Conservation (phyloP, 2,329 filamentous ascomycete species). For the Simplicillium sp. region DNA sequence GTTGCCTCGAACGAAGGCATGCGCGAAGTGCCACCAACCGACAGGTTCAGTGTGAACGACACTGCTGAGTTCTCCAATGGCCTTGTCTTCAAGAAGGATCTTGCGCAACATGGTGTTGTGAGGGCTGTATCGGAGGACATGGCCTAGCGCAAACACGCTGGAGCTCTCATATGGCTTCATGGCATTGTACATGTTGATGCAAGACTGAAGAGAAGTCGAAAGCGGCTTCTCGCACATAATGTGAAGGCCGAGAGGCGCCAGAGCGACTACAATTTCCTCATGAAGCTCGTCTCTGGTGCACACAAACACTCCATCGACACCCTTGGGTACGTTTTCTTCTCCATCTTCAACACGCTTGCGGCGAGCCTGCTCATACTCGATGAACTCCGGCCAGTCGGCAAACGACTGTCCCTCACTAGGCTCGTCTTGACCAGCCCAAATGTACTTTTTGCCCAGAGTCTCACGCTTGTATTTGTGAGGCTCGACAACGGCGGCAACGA, state of each 20-base stretch:
- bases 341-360: constrained; percentile 42
- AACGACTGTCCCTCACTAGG: constrained; percentile 60
- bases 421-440: constrained; percentile 48
- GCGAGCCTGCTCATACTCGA: constrained; percentile 60
- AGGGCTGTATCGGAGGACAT: constrained; percentile 87
- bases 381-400: constrained; percentile 62
- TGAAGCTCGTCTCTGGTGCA: constrained; percentile 84
- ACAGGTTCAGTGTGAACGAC: constrained; percentile 91
- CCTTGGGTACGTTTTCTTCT: constrained; percentile 33
- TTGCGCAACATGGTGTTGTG: constrained; percentile 81
- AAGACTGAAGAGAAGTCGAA: constrained; percentile 69
- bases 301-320: constrained; percentile 53
- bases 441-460: constrained; percentile 59
- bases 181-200: constrained; percentile 61
- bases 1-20: constrained; percentile 87
- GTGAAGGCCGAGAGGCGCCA: constrained; percentile 64
- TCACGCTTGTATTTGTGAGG: constrained; percentile 68
- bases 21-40: constrained; percentile 92
- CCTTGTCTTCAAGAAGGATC: constrained; percentile 62
- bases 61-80: constrained; percentile 77
- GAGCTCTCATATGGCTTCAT: constrained; percentile 26
- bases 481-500: constrained; percentile 73
- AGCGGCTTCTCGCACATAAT: constrained; percentile 95
- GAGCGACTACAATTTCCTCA: constrained; percentile 64
- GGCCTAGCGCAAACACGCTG: constrained; percentile 77